These are phyloP conservation scores for Saussurea involucrata DNA, from an alignment of 129 eudicot genomes.

Conservation along the genomic window DNA sequence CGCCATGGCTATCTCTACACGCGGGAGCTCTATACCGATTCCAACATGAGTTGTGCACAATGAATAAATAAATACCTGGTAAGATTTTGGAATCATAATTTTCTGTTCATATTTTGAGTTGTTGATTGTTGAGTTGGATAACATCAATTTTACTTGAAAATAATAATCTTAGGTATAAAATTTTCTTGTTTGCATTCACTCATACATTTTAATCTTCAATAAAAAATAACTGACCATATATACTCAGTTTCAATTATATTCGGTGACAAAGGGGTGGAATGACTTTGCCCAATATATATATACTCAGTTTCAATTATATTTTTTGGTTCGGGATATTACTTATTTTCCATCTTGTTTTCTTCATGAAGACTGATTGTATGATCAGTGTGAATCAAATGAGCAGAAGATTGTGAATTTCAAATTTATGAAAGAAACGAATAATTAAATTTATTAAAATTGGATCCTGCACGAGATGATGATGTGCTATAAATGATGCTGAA, in stretches of 20 bases:
- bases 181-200: not conserved
- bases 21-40: slow-evolving; percentile 22
- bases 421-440: not conserved
- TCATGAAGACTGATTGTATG: not conserved
- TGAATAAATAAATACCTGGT: not conserved
- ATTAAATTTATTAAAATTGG: no score
- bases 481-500: not conserved
- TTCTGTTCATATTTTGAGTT: not conserved
- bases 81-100: not conserved
- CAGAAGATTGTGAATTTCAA: not conserved
- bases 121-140: slow-evolving; percentile 1
- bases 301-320: not conserved
- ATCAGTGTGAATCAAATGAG: not conserved
- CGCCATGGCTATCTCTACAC: slow-evolving; percentile 5
- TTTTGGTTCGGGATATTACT: not conserved
- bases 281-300: no score
- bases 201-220: slow-evolving; percentile 9
- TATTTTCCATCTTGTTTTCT: not conserved
- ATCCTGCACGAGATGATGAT: not conserved
- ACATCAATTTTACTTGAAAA: not conserved
- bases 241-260: not conserved
- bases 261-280: no score
- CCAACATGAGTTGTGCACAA: slow-evolving; percentile 14
- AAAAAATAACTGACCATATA: not conserved
- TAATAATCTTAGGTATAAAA: not conserved